Percentiles rank a stretch among this genome's conserved stretches.
These are phyloP conservation scores for Cyberlindnera nakhonratchasimensis DNA, from an alignment of 805 yeast species.

Conservation along the genomic window DNA sequence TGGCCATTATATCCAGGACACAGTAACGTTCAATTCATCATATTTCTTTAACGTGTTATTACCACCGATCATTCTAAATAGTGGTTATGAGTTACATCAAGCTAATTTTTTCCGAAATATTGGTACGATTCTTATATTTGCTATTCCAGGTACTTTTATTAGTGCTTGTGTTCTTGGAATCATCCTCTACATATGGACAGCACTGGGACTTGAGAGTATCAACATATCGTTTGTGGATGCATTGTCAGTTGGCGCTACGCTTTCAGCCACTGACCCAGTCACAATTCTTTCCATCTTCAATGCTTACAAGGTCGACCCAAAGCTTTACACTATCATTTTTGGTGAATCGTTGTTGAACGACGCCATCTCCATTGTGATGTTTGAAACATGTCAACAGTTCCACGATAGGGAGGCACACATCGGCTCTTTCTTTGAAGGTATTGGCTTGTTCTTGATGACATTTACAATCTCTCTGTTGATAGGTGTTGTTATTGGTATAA, in stretches of 20 bases:
- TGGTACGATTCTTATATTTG: slow-evolving; percentile 87
- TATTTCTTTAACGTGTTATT: slow-evolving; percentile 90
- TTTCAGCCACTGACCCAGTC: slow-evolving; percentile 98
- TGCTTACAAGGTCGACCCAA: slow-evolving; percentile 97
- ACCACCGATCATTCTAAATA: slow-evolving; percentile 94
- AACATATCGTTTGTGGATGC: slow-evolving; percentile 95
- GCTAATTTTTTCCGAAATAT: slow-evolving; percentile 91
- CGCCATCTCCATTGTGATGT: slow-evolving; percentile 98
- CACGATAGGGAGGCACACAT: slow-evolving; percentile 79
- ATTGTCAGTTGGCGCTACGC: slow-evolving; percentile 93
- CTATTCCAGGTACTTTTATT: slow-evolving; percentile 94
- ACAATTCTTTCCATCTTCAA: slow-evolving; percentile 94
- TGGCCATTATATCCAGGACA: slow-evolving; percentile 95
- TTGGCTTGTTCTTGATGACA: slow-evolving; percentile 88
- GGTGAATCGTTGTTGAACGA: slow-evolving; percentile 95
- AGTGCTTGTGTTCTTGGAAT: slow-evolving; percentile 90
- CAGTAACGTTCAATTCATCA: slow-evolving; percentile 90
- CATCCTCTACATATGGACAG: slow-evolving; percentile 84
- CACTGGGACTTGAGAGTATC: slow-evolving; percentile 85
- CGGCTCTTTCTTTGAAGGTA: slow-evolving; percentile 85
- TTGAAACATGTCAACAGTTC: slow-evolving; percentile 95
- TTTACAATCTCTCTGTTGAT: slow-evolving; percentile 87
- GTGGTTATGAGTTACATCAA: slow-evolving; percentile 96
- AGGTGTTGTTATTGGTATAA: slow-evolving; percentile 82
- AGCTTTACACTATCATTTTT: slow-evolving; percentile 91